These are phyloP conservation scores for Mycena metata DNA, from an alignment of 768 basidiomycete genomes.

Conservation along the genomic window DNA sequence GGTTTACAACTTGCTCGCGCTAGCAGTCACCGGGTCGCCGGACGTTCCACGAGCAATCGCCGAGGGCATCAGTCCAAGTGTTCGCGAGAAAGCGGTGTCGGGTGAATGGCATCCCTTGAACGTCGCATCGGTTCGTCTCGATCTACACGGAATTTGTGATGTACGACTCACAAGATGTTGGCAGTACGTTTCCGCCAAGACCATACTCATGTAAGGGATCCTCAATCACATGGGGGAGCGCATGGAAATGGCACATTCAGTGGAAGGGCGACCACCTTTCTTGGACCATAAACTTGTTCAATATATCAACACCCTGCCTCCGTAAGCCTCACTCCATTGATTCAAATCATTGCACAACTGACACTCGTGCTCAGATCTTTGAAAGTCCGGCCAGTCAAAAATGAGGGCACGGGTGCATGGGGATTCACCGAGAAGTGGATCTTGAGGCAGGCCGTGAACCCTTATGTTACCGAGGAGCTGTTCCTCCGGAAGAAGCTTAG, in stretches of 20 bases:
- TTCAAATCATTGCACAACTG: too few relatives aligned
- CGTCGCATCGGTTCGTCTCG: conserved; percentile 9
- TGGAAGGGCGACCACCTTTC: conserved; percentile 30
- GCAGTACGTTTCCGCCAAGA: conserved; percentile 24
- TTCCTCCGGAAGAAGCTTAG: conserved; percentile 26
- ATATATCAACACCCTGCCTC: conserved; percentile 31
- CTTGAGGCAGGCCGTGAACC: conserved; percentile 27
- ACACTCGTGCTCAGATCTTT: not conserved
- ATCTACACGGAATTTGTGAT: not conserved
- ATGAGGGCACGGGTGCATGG: not conserved
- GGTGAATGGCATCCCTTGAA: conserved; percentile 20
- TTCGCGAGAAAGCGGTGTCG: conserved; percentile 11
- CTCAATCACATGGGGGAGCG: conserved; percentile 26
- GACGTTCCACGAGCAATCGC: not conserved
- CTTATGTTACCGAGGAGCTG: conserved; percentile 29
- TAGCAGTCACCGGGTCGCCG: not conserved
- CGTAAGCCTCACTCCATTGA: conserved; percentile 17
- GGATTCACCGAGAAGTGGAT: conserved; percentile 30
- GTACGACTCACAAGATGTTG: not conserved
- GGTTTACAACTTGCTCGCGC: not conserved
- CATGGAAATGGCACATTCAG: conserved; percentile 28
- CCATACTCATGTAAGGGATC: conserved; percentile 12
- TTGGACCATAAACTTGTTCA: conserved; percentile 33
- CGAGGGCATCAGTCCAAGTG: conserved; percentile 18
- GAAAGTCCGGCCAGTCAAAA: conserved; percentile 4